A percentile compares a stretch with the other conserved stretches of the same genome.
Evolutionary conservation across 805 yeast genomes (phyloP).

Genomic region (Teunomyces funiuensis): DNA sequence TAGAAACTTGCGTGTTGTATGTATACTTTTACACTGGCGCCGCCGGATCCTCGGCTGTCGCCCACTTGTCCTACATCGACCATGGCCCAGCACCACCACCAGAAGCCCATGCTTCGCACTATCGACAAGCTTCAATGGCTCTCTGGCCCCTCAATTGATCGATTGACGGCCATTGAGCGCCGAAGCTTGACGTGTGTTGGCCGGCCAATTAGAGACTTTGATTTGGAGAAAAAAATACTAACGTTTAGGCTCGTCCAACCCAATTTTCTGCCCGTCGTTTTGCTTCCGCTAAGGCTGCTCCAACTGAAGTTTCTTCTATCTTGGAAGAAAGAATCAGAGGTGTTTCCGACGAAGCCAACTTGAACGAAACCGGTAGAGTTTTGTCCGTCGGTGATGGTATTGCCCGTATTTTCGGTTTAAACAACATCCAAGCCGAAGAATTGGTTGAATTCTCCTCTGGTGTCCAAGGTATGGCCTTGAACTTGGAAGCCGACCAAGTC

Average conservation of each 20-base stretch:
- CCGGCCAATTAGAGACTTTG: conserved; percentile 1
- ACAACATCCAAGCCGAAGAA: conserved; percentile 99
- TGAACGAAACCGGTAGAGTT: conserved; percentile 99
- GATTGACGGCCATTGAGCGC: background rate
- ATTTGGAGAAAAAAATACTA: conserved; percentile 7
- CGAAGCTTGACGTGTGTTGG: background rate
- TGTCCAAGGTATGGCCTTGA: conserved; percentile 99
- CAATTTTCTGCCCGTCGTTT: conserved; percentile 68
- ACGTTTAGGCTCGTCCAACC: conserved; percentile 69
- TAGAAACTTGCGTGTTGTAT: conserved; percentile 28
- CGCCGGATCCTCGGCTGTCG: conserved; percentile 1
- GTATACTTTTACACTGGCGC: conserved; percentile 12
- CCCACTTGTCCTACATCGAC: background rate
- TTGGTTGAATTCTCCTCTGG: conserved; percentile 98
- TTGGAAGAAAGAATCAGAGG: conserved; percentile 99
- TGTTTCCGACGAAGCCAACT: conserved; percentile 94
- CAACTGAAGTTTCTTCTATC: conserved; percentile 98
- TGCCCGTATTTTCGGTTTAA: conserved; percentile 99
- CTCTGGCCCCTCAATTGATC: background rate
- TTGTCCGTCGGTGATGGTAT: conserved; percentile 99
- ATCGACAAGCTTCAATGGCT: background rate
- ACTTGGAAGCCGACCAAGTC: conserved; percentile 99
- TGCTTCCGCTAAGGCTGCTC: conserved; percentile 96
- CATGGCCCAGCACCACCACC: background rate
- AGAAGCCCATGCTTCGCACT: background rate